Conservation (phyloP, 2,329 filamentous ascomycete species). For the Gliomastix tumulicola region DNA sequence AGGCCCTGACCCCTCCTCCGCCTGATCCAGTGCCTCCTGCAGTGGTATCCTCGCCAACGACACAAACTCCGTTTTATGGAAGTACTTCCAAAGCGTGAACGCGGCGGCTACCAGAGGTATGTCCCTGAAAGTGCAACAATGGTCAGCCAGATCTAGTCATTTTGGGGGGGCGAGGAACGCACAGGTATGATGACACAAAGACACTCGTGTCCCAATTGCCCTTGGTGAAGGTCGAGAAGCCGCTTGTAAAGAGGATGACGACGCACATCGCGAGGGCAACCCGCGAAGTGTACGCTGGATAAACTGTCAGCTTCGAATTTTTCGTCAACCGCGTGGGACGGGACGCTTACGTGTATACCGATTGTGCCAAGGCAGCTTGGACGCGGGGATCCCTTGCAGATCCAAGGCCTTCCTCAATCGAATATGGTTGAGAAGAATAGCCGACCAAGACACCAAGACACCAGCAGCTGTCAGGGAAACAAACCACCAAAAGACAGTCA, state of each 20-base stretch:
- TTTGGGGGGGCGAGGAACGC: too few species aligned
- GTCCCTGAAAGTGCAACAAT: neutral
- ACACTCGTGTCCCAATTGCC: constrained; percentile 50
- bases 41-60: neutral
- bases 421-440: constrained; percentile 53
- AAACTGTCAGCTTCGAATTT: too few species aligned
- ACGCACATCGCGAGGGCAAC: constrained; percentile 52
- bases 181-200: constrained; percentile 59
- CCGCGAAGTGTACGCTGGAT: constrained; percentile 52
- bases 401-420: constrained; percentile 47
- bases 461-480: constrained; percentile 55
- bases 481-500: constrained; percentile 62
- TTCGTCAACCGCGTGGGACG: too few species aligned
- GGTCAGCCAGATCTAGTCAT: neutral
- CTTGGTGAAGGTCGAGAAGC: constrained; percentile 55
- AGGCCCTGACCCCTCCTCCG: too few species aligned
- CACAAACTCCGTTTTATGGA: neutral
- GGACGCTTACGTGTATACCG: constrained; percentile 51
- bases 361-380: constrained; percentile 54
- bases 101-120: neutral
- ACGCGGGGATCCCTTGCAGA: constrained; percentile 42
- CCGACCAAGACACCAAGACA: constrained; percentile 56
- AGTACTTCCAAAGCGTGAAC: neutral
- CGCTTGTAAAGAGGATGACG: constrained; percentile 62
- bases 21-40: neutral